Evolutionary conservation across 2,329 filamentous ascomycete species (phyloP).

Genomic region (Biscogniauxia marginata): DNA sequence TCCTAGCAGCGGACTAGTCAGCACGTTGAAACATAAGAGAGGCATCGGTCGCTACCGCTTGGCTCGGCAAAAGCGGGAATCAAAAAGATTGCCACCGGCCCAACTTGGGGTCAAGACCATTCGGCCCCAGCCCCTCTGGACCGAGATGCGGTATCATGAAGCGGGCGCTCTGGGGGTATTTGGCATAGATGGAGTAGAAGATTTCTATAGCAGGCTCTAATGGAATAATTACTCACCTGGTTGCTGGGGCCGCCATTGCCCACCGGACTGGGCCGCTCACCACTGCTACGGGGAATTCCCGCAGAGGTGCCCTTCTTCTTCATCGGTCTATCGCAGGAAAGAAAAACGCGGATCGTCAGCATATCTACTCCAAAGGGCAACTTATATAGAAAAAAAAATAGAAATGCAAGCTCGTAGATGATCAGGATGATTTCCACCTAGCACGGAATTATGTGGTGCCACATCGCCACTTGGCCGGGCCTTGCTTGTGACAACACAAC

Average conservation of each 20-base stretch:
- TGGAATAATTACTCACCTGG: slow-evolving; percentile 46
- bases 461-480: slow-evolving; percentile 33
- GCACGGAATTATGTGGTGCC: slow-evolving; percentile 32
- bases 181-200: neutral
- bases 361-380: slow-evolving; percentile 8
- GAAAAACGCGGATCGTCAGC: slow-evolving; percentile 18
- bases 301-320: slow-evolving; percentile 73
- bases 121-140: slow-evolving; percentile 18
- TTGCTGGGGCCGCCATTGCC: slow-evolving; percentile 53
- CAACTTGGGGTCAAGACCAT: slow-evolving; percentile 14
- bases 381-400: slow-evolving; percentile 8
- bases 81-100: slow-evolving; percentile 23
- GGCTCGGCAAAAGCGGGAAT: slow-evolving; percentile 37
- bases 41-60: slow-evolving; percentile 30
- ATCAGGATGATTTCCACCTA: slow-evolving; percentile 20
- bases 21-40: slow-evolving; percentile 28
- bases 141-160: neutral
- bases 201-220: neutral
- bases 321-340: slow-evolving; percentile 60
- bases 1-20: slow-evolving; percentile 43
- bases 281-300: slow-evolving; percentile 64
- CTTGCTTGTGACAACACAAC: slow-evolving; percentile 30
- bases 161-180: neutral
- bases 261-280: slow-evolving; percentile 62
- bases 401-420: slow-evolving; percentile 11